Evolutionary conservation across 106 monocot species (phyloP), one percentile per base, ranked within the genome.

Genomic region (Xerophyta viscosa): DNA sequence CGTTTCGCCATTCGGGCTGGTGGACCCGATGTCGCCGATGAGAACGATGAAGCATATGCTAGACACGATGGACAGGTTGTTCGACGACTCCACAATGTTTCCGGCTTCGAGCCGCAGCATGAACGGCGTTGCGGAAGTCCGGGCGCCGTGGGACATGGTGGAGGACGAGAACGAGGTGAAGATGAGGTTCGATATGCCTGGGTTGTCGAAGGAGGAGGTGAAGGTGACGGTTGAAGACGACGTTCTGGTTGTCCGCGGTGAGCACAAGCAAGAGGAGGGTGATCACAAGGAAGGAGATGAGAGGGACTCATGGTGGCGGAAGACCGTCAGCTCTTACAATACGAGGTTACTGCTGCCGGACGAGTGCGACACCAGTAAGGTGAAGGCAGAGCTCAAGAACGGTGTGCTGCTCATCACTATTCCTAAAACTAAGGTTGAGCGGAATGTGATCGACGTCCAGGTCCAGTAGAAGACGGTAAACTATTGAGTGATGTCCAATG

Each of bases 151-250:
- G 90, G 84, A 84, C 57, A 41, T 84, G 26, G 46, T 53, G 64
- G 81, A 91, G 54, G 80, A 91, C 25, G 84, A 84, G 47, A 63
- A 74, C 26, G 80, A 74, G 59, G 65, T 91, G 29, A 77, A 29
- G 66, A 71, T 91, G 90, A 33, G 90, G 74, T 84, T 91, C 58
- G 90, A 84, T 77, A 68, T 91, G 84, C 84, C 84, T 44, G 90
- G 90, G 22, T 27, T 91, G 55, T 67, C 76, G 1, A 80, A 75
- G 61, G 90, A 84, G 45, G 90, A 84, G 41, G 77, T 91, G 42
- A 80, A 74, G 62, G 76, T 91, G 39, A 64, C 55, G 20, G 72
- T 91, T 23, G 90, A 91, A 71, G 75, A 75, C 47, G 80, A 91
- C 60, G 65, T 78, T 33, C 71, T 91, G 37, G 77, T 84, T 31